Base-by-base conservation (phyloP, 768 basidiomycete genomes). In the Phanerochaete sordida region DNA sequence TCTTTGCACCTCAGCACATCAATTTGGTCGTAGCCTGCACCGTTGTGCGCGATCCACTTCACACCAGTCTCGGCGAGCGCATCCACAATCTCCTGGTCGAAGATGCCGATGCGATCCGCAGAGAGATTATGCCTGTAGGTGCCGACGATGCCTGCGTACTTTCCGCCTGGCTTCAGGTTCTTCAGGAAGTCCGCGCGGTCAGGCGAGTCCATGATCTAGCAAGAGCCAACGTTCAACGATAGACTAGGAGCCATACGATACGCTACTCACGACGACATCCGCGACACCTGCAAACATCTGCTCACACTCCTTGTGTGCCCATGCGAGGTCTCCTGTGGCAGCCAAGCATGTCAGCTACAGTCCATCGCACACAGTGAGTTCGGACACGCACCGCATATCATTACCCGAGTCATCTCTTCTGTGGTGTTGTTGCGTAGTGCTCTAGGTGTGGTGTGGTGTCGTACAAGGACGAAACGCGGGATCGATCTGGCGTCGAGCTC, bases 11-110 rank as follows among this genome's bases (percentile, higher is more conserved):
- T 87, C 6, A 74, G 71, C 8, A 93, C 83, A 67, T 95, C 89
- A 63, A 96, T 87, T 61, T 87, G 85, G 69, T 96, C 93, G 70
- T 96, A 97, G 0, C 95, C 93, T 0, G 94, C 93, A 9, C 93
- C 94, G 58, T 94, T 94, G 71, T 93, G 92, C 0, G 88, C 90
- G 67, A 95, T 92, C 87, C 89, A 93, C 68, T 86, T 86, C 63
- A 95, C 80, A 27, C 78, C 81, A 0, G 78, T 62, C 37, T 37
- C 53, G 1, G 91, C 85, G 7, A 96, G 76, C 0, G 81, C 84
- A 57, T 79, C 73, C 65, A 97, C 79, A 64, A 96, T 77, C 62
- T 88, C 88, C 70, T 84, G 82, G 71, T 96, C 91, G 67, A 93
- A 94, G 13, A 83, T 74, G n/a, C 91, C 93, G 65, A 93, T 86